Percentiles rank a stretch among this genome's conserved stretches.
Conservation (phyloP, 1,284 basidiomycete species). For the Apiotrichum brassicae region DNA sequence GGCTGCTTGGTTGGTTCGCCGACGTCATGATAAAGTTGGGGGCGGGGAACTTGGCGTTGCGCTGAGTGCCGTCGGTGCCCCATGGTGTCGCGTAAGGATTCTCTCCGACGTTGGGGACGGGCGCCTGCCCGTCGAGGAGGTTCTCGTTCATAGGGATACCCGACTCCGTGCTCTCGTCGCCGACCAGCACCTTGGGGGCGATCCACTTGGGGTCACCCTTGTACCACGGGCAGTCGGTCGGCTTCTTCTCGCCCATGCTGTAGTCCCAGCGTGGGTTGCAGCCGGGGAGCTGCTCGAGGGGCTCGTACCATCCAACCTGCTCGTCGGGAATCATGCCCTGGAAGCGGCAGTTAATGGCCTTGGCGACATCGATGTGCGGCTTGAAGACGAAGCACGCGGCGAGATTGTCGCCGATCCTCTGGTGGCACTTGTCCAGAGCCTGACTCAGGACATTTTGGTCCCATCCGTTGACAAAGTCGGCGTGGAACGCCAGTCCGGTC, state of each 20-base stretch:
- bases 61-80: too few relatives aligned
- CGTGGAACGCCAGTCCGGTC: constrained; percentile 33
- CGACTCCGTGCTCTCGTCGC: neutral
- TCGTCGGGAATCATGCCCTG: constrained; percentile 15
- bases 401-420: constrained; percentile 3
- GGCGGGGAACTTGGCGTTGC: neutral
- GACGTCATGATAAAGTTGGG: neutral
- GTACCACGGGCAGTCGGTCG: constrained; percentile 1
- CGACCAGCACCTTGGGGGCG: constrained; percentile 1
- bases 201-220: neutral
- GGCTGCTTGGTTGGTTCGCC: too few relatives aligned
- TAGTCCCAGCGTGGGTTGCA: constrained; percentile 15
- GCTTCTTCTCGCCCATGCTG: neutral
- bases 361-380: neutral
- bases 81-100: too few relatives aligned
- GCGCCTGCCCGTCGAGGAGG: too few relatives aligned
- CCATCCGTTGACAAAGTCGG: constrained; percentile 35
- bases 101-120: too few relatives aligned
- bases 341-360: constrained; percentile 7
- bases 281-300: constrained; percentile 10
- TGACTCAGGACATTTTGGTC: constrained; percentile 1
- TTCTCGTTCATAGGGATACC: constrained; percentile 1
- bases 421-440: constrained; percentile 9
- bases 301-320: constrained; percentile 5
- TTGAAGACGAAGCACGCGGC: neutral